Percentiles rank a stretch among this genome's conserved stretches.
Evolutionary conservation across 805 yeast genomes (phyloP).

Genomic region (Kodamaea lidongshanica): DNA sequence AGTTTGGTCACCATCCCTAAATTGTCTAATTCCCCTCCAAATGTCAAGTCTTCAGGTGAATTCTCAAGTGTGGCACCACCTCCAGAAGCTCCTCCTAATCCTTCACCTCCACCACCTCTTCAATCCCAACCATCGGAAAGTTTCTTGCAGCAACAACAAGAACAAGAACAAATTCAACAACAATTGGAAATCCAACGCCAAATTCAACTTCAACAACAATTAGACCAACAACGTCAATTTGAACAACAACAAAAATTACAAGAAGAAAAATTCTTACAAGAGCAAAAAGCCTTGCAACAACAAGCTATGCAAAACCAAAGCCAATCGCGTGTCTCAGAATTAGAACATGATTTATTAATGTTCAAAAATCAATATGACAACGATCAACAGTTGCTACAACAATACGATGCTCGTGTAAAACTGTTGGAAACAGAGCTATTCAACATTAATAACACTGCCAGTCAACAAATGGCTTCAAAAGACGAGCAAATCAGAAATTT

Average conservation of each 20-base stretch:
- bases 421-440: slow-evolving; percentile 68
- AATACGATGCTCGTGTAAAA: slow-evolving; percentile 80
- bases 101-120: slow-evolving; percentile 35
- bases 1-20: slow-evolving; percentile 77
- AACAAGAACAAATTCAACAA: slow-evolving; percentile 54
- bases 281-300: slow-evolving; percentile 46
- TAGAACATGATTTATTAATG: slow-evolving; percentile 73
- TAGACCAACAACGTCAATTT: slow-evolving; percentile 67
- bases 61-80: slow-evolving; percentile 34
- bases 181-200: slow-evolving; percentile 60
- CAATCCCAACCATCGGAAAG: slow-evolving; percentile 50
- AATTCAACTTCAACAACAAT: slow-evolving; percentile 61
- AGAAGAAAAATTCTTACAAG: slow-evolving; percentile 59
- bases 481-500: slow-evolving; percentile 62
- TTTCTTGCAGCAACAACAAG: slow-evolving; percentile 41
- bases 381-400: slow-evolving; percentile 77
- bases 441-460: slow-evolving; percentile 56
- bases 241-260: slow-evolving; percentile 69
- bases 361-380: slow-evolving; percentile 78
- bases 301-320: slow-evolving; percentile 67
- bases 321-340: slow-evolving; percentile 69
- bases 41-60: slow-evolving; percentile 37
- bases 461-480: slow-evolving; percentile 67
- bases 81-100: slow-evolving; percentile 43
- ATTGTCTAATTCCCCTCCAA: slow-evolving; percentile 54